Conservation (phyloP, 2,329 filamentous ascomycete species). For the Penicillium hordei region DNA sequence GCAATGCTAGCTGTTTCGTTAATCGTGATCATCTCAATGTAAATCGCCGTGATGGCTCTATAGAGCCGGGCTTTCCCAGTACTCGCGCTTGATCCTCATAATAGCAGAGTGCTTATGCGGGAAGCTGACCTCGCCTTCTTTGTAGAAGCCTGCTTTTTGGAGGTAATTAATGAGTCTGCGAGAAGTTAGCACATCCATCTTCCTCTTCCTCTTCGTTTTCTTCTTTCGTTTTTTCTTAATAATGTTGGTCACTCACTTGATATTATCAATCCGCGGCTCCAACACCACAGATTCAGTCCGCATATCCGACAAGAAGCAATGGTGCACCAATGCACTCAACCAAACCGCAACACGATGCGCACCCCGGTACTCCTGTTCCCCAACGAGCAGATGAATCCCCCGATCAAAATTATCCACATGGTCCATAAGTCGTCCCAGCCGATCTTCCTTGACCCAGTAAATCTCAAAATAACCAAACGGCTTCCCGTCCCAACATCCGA, state of each 20-base stretch:
- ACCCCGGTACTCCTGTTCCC: conserved; percentile 88
- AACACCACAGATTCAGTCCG: conserved; percentile 80
- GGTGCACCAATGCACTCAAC: conserved; percentile 85
- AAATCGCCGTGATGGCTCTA: conserved; percentile 32
- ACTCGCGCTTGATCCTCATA: conserved; percentile 75
- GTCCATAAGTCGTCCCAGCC: conserved; percentile 66
- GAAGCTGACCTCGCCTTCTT: conserved; percentile 81
- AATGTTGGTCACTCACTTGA: conserved; percentile 61
- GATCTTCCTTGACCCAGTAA: conserved; percentile 96
- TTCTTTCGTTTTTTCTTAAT: no score
- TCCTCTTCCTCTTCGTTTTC: no score
- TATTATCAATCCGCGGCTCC: conserved; percentile 89
- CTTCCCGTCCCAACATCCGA: conserved; percentile 90
- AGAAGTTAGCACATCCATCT: conserved; percentile 15
- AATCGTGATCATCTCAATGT: conserved; percentile 14
- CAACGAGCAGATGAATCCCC: conserved; percentile 83
- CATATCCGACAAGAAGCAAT: conserved; percentile 72
- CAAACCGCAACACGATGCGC: conserved; percentile 73
- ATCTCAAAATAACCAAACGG: conserved; percentile 98
- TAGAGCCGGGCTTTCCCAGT: conserved; percentile 70
- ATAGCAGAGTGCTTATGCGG: conserved; percentile 91
- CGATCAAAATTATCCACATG: conserved; percentile 77
- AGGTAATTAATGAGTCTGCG: conserved; percentile 68
- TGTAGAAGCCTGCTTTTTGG: conserved; percentile 73
- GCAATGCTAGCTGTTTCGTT: conserved; percentile 15